Conservation (phyloP, 495 filamentous ascomycete species). For the Trichocladium uniseriatum region DNA sequence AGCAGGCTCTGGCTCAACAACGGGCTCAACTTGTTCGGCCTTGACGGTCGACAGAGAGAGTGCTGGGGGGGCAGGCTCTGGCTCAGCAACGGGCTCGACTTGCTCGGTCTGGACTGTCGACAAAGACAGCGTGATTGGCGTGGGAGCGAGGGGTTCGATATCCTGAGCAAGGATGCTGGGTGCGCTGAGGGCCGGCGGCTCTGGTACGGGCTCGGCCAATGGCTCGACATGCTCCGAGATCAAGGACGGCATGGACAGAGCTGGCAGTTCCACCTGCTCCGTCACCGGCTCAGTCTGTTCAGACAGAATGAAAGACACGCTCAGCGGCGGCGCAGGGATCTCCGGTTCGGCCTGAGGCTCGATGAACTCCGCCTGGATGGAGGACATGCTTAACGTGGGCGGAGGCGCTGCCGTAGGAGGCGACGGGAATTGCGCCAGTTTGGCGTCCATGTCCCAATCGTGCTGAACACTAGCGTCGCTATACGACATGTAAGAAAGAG, state of each 20-base stretch:
- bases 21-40: slow-evolving; percentile 14
- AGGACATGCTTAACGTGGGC: slow-evolving; percentile 20
- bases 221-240: slow-evolving; percentile 24
- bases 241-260: slow-evolving; percentile 19
- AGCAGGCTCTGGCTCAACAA: not conserved
- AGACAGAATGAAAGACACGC: slow-evolving; percentile 10
- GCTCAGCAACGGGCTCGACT: slow-evolving; percentile 16
- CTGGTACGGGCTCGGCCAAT: slow-evolving; percentile 12
- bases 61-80: slow-evolving; percentile 7
- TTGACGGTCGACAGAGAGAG: slow-evolving; percentile 9
- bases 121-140: slow-evolving; percentile 15
- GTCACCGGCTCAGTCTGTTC: slow-evolving; percentile 18
- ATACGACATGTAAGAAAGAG: slow-evolving; percentile 25
- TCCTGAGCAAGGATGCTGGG: slow-evolving; percentile 22
- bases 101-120: slow-evolving; percentile 17
- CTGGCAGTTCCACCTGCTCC: slow-evolving; percentile 15
- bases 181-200: slow-evolving; percentile 18
- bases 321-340: slow-evolving; percentile 4
- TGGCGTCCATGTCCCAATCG: slow-evolving; percentile 36
- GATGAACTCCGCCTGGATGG: slow-evolving; percentile 23
- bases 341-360: slow-evolving; percentile 17
- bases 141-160: slow-evolving; percentile 15
- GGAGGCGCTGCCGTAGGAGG: slow-evolving; percentile 30
- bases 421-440: slow-evolving; percentile 39
- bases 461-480: slow-evolving; percentile 34